Percentiles rank a stretch among this genome's conserved stretches.
Conservation (phyloP, 1,139 yeast genomes). For the Geotrichum citri-aurantii region DNA sequence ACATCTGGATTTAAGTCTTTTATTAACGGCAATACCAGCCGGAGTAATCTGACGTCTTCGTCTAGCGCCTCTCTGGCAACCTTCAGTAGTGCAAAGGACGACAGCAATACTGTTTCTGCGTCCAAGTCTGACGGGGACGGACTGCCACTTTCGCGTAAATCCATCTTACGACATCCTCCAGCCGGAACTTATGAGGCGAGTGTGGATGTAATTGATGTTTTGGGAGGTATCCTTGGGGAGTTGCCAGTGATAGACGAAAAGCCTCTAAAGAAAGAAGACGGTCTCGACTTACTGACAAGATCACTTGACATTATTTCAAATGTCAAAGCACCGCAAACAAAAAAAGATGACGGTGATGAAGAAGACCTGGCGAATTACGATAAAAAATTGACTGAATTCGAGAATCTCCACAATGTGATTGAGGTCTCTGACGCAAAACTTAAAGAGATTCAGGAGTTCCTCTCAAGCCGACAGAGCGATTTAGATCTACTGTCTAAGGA, state of each 20-base stretch:
- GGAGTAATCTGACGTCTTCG: neutral
- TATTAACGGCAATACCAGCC: neutral
- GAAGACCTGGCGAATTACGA: conserved; percentile 10
- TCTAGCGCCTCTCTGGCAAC: neutral
- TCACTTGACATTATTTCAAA: neutral
- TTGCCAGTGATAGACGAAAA: neutral
- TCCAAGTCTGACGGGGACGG: neutral
- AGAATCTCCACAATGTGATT: conserved; percentile 39
- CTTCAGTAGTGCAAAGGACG: neutral
- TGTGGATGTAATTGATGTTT: conserved; percentile 15
- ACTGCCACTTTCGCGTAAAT: conserved; percentile 14
- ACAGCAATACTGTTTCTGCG: neutral
- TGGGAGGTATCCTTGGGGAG: conserved; percentile 14
- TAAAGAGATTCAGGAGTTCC: conserved; percentile 38
- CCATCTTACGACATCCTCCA: conserved; percentile 21
- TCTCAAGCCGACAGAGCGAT: conserved; percentile 51
- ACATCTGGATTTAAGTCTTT: neutral
- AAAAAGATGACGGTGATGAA: conserved; percentile 6
- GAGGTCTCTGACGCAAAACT: conserved; percentile 38
- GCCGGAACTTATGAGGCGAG: conserved; percentile 18
- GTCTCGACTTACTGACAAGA: neutral
- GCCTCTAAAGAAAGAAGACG: neutral
- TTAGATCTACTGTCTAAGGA: conserved; percentile 55
- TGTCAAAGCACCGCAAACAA: neutral
- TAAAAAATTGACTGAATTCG: conserved; percentile 32